Base-by-base conservation (phyloP, 805 yeast species). In the Hanseniaspora lindneri region DNA sequence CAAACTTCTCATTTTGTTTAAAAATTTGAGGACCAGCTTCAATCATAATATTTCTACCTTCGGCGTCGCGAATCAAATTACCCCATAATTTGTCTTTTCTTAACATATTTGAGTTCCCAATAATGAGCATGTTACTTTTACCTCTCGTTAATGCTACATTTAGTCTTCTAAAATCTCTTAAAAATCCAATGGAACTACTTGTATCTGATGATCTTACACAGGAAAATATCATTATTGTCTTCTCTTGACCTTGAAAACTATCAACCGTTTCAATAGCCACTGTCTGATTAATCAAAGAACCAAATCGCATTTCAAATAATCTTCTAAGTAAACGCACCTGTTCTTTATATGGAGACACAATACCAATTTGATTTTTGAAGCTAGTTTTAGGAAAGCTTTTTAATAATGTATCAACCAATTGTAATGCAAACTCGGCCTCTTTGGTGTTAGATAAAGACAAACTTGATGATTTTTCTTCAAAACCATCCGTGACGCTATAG, bases 161-260 rank as follows among this genome's bases (percentile, higher is more conserved):
- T 95, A 92, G 85, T 68, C 98, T 83, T 54, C 98, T 74, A 33
- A 80, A 73, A 65, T 92, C 99, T 41, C 82, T 80, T 61, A 92
- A 72, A 65, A 92, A 92, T 16, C 97, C 98, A 51, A 89, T 85
- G 21, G 72, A 66, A 28, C 58, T 55, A 10, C 63, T 58, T 8
- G 72, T 74, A 13, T 74, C 69, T 41, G 78, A 81, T 0, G 97
- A 95, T 57, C 98, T 75, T 3, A 92, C 99, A 75, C 97, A 89
- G 0, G 97, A 87, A 71, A 92, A 80, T 42, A 92, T 75, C 53
- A 92, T 85, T 41, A 92, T 77, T 54, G 89, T 96, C 63, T 89
- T 92, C 60, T 92, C 99, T 64, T 92, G 97, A 54, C 95, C 96
- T 67, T 87, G 99, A 61, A 88, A 92, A 1, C 97, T 98, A 71